Evolutionary conservation across 106 monocot species (phyloP), one percentile per base, ranked within the genome.

Genomic region (Dendrobium chrysotoxum): DNA sequence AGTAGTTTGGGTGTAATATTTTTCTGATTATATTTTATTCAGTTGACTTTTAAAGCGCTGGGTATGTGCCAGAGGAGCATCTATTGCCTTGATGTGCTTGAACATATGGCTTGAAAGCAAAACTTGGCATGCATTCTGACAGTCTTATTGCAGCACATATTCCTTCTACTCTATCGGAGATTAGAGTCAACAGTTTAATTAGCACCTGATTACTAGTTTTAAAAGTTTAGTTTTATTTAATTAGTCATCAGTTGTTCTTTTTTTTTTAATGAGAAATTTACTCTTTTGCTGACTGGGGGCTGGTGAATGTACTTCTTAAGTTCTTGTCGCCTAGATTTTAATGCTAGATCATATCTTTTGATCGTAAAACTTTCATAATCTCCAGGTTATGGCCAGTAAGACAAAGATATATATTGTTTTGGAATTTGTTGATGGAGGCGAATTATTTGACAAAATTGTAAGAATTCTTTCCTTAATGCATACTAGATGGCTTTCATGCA

Each of bases 361-460:
- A 72, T 2, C 41, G 64, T 21, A 28, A 38, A 67, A 72, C 12
- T 35, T 81, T 28, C 61, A 54, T 23, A 25, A 38, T 53, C 73
- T 78, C 4, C 76, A 93, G 93, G 96, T 93, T 42, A 88, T 93
- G 91, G 96, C 91, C 30, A 96, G 96, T 83, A 96, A 92, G 85
- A 86, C 90, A 53, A 96, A 92, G 77, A 93, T 93, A 87, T 96
- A 92, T 66, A 88, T 93, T 78, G 88, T 96, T 57, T 75, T 96
- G 45, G 96, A 93, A 81, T 93, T 86, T 84, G 96, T 96, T 68
- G 81, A 88, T 82, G 96, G 93, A 73, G 93, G 96, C 17, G 96
- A 96, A 76, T 87, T 96, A 20, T 96, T 96, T 81, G 96, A 96
- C 79, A 93, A 93, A 83, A 92, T 96, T 77, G 96, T 96, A 90